Base-by-base conservation (phyloP, 2,329 filamentous ascomycete genomes). In the Catunica adiposa region DNA sequence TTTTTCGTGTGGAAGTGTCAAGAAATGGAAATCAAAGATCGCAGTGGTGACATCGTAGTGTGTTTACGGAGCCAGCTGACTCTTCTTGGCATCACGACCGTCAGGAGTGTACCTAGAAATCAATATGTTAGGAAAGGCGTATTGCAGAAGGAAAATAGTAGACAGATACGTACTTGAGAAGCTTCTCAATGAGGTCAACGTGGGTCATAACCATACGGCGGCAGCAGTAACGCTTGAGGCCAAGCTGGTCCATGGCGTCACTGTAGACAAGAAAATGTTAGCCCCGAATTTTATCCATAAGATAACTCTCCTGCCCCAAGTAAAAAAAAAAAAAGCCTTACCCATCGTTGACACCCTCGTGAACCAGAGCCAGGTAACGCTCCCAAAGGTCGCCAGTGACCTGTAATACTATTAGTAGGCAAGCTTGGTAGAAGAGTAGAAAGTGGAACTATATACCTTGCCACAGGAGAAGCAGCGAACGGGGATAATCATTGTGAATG, bases 201-300 rank as follows among this genome's bases (percentile, higher is more conserved):
- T 98, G 92, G 59, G 92, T 98, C 86, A 98, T 96, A 70, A 98
- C 82, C 92, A 98, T 98, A 66, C 92, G 85, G 63, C 92, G 86
- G 74, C 92, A 98, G 79, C 92, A 98, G 75, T 98, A 98, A 63
- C 92, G 82, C 71, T 88, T 90, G 66, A 94, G 84, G 56, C 89
- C 89, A 54, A 98, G 82, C 67, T 89, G 79, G 70, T 97, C 89
- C 84, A 98, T 94, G 44, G 90, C 92, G 68, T 96, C 89, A 66
- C 92, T 96, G 63, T 65, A 44, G 51, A 20, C 15, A 50, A 42
- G 51, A 17, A n/a, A 50, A 60, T 14, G 22, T 71, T 58, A 42
- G 17, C 44, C 20, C 20, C 8, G 15, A 44, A n/a, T 1, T 17
- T 44, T n/a, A 44, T 22, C 2, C 7, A 3, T 17, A 7, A n/a